Conservation (phyloP, 352 stramenopile genomes). For the Phytophthora brassicae region DNA sequence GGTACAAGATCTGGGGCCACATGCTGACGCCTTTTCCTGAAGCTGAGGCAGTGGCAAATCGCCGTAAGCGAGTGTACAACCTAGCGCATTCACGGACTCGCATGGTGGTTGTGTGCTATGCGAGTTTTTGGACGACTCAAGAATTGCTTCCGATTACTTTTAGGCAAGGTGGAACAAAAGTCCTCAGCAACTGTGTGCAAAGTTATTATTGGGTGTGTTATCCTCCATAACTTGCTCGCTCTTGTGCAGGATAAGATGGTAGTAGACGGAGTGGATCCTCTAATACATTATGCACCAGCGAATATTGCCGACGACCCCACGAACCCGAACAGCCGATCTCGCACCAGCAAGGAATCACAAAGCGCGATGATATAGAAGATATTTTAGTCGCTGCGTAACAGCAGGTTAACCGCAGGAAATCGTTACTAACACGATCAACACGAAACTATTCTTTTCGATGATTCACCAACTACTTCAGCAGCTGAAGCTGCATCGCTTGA, state of each 20-base stretch:
- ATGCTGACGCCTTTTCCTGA: conserved; percentile 14
- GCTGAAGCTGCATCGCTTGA: conserved; percentile 1
- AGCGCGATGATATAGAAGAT: conserved; percentile 5
- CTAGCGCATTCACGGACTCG: conserved; percentile 7
- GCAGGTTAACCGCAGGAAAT: not conserved
- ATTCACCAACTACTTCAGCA: not conserved
- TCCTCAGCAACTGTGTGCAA: not conserved
- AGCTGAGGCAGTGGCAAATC: not conserved
- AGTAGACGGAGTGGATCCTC: not conserved
- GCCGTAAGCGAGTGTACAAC: conserved; percentile 8
- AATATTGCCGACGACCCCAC: not conserved
- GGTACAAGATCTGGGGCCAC: conserved; percentile 15
- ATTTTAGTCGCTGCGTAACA: not conserved
- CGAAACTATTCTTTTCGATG: not conserved
- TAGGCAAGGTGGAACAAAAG: conserved; percentile 16
- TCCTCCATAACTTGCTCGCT: conserved; percentile 16
- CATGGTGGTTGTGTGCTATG: conserved; percentile 15
- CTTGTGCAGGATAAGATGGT: not conserved
- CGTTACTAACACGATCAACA: not conserved
- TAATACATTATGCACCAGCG: not conserved
- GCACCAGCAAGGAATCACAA: conserved; percentile 2
- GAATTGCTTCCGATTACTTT: conserved; percentile 11
- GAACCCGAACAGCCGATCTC: not conserved
- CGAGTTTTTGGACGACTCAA: conserved; percentile 18
- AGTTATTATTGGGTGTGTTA: not conserved